Base-by-base conservation (phyloP, 805 yeast genomes). In the Saturnispora kantuleensis region DNA sequence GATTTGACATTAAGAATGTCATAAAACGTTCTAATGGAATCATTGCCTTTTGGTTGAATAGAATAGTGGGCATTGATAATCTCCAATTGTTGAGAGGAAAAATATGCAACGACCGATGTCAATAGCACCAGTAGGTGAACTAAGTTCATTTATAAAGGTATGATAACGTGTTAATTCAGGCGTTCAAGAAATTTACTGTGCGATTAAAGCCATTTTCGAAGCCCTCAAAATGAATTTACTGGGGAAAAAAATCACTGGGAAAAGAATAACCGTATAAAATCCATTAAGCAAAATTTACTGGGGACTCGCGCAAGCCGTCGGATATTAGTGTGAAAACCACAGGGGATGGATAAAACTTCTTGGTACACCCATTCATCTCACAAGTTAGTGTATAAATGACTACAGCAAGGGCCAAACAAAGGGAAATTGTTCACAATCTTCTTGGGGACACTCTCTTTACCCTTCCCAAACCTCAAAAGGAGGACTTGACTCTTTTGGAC, bases 401-500 rank as follows among this genome's bases (percentile, higher is more conserved):
- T 10, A 42, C 26, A 17, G 37, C 29, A 21, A 36, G 41, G 15
- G 26, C 35, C 3, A 42, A 31, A 37, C 45, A 42, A 31, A 30
- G 45, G 7, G 45, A 42, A 15, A 38, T 42, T 10, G 41, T 42
- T 15, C 10, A 37, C 15, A 42, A 42, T 38, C 28, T 42, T n/a
- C 39, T 42, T n/a, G 45, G 45, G 8, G 35, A 36, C 17, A 18
- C 36, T 18, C 37, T 42, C 12, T 16, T 31, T 26, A 16, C 21
- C 7, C 29, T 42, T 11, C 45, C 45, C n/a, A 36, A 36, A 10
- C 35, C 45, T 17, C 31, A 21, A 10, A 31, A 26, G 13, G 44
- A 41, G 6, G 59, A 58, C 41, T 56, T 62, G 8, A 34, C 50
- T 50, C 60, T 70, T 44, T 59, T 81, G 43, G 62, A 65, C 31